Evolutionary conservation across 2,329 filamentous ascomycete genomes (phyloP).

Genomic region (Neofusicoccum umdonicola): DNA sequence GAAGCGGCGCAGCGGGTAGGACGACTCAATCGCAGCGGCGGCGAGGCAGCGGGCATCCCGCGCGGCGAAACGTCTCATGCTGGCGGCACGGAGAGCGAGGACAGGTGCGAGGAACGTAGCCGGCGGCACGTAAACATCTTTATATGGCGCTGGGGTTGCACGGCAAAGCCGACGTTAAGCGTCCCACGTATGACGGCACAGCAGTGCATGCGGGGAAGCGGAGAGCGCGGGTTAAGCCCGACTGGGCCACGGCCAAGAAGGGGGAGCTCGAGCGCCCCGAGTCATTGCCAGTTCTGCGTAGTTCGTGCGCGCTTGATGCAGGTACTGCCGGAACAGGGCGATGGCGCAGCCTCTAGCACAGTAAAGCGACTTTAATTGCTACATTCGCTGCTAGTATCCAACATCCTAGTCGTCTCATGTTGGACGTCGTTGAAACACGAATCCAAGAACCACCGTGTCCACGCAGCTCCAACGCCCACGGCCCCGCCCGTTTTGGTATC

Average conservation of each 20-base stretch:
- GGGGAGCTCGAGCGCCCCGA: conserved; percentile 2
- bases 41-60: neutral
- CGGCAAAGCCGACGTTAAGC: conserved; percentile 18
- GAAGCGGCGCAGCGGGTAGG: conserved; percentile 6
- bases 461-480: neutral
- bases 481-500: conserved; percentile 7
- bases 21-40: neutral
- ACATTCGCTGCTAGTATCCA: neutral
- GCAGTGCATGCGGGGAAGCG: conserved; percentile 9
- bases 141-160: neutral
- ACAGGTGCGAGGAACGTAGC: neutral
- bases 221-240: conserved; percentile 1
- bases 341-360: neutral
- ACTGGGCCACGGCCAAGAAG: neutral
- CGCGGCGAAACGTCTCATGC: conserved; percentile 11
- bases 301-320: neutral
- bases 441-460: neutral
- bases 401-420: neutral
- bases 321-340: neutral
- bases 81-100: neutral
- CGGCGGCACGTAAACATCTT: conserved; percentile 5
- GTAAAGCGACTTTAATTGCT: conserved; percentile 9
- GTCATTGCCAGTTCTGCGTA: neutral
- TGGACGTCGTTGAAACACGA: neutral
- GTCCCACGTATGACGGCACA: neutral